Conservation (phyloP, 371 early-diverging fungal genomes). For the Saksenaea oblongispora region DNA sequence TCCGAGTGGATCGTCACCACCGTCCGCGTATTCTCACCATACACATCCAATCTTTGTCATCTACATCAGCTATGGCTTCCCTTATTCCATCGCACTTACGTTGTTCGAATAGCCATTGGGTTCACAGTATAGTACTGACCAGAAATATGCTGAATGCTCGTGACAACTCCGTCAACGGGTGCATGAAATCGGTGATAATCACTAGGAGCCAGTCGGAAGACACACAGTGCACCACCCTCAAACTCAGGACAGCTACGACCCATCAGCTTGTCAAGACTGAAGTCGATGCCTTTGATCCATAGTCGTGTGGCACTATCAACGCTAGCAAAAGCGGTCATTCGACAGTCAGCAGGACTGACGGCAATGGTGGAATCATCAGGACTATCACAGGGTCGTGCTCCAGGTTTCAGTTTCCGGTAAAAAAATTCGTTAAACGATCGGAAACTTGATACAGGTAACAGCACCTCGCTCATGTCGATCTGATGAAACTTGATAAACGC, state of each 20-base stretch:
- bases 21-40: conserved; percentile 80
- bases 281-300: conserved; percentile 89
- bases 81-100: conserved; percentile 20
- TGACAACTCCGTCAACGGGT: conserved; percentile 76
- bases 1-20: conserved; percentile 71
- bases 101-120: conserved; percentile 84
- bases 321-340: conserved; percentile 73
- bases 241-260: conserved; percentile 52
- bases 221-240: conserved; percentile 69
- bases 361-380: conserved; percentile 66
- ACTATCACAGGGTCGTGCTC: conserved; percentile 62
- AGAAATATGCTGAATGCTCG: conserved; percentile 56
- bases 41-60: conserved; percentile 66
- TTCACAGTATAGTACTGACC: conserved; percentile 87
- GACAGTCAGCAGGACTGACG: conserved; percentile 82
- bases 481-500: conserved; percentile 82
- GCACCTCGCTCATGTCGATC: conserved; percentile 58
- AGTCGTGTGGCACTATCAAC: conserved; percentile 70
- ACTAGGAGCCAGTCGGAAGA: conserved; percentile 87
- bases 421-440: conserved; percentile 88
- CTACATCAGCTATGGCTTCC: neutral
- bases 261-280: conserved; percentile 64
- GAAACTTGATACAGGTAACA: conserved; percentile 71
- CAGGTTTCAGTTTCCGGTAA: conserved; percentile 80
- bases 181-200: conserved; percentile 89